Evolutionary conservation across 2,329 filamentous ascomycete genomes (phyloP), one percentile per base, ranked within the genome.

Genomic region (Pseudocercospora cruenta): DNA sequence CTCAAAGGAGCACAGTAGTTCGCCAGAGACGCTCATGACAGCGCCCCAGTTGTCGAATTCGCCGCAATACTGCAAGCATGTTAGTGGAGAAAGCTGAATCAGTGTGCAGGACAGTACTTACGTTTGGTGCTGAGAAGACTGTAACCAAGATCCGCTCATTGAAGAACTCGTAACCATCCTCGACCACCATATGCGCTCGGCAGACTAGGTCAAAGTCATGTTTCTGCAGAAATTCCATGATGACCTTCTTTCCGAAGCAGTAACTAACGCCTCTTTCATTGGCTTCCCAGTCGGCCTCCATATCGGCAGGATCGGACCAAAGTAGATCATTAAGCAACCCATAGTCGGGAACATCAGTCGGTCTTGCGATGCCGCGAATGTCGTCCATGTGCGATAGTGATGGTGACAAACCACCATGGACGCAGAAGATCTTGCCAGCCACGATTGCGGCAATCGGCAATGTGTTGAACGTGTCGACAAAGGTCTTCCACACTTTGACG

Each of bases 31-130:
- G 2, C 94, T 97, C 95, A 99, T 99, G 71, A 98, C 94, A 14
- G 95, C 95, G 21, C 95, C 95, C 93, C 95, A 98, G 70, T 99
- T 99, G 78, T 99, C 95, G 72, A 99, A 99, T 79, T 99, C 95
- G 71, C 95, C 95, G 75, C 95, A 99, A 77, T 99, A 72, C 70
- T 72, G 45, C n/a, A 28, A 33, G 1, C 31, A 24, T 39, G 54
- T 58, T 22, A 58, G 54, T 8, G 1, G 10, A 24, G 19, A 10
- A 16, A 3, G 24, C 5, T 26, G 5, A 26, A 5, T 26, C 24
- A 26, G 24, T 3, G 24, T 8, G 4, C 6, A 3, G 4, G 6
- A n/a, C 21, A 54, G 7, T 12, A 65, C 70, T 67, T 84, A 96
- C 93, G 76, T 99, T 99, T 26, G 95, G 95, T 58, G 95, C 95